Base-by-base conservation (phyloP, 2,329 filamentous ascomycete genomes). In the Malbranchea cinnamomea region DNA sequence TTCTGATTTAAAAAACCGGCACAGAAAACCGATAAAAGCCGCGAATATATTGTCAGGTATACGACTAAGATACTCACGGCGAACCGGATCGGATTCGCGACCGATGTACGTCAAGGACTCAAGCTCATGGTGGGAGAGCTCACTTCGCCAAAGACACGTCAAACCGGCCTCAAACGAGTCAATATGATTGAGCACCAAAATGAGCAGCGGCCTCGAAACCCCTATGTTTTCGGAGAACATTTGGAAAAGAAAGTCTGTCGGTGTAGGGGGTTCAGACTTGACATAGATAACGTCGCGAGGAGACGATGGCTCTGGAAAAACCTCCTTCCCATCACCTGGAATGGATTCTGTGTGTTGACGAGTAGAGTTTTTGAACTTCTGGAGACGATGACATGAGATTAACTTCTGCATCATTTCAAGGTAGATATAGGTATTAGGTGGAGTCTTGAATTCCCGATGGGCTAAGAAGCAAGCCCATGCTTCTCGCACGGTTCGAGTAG, bases 391-490 rank as follows among this genome's bases (percentile, higher is more conserved):
- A 18, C 54, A 46, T 35, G 56, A 53, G 6, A 64, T 48, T 10
- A 76, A 45, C 39, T 72, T 74, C 35, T 64, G 58, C 15, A 68
- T 61, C 59, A 75, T 72, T 20, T 65, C 68, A 30, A 61, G 49
- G 36, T 70, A 71, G 2, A 71, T 55, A 15, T 52, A 46, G 17
- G 36, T 37, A 31, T 52, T 48, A n/a, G 50, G 42, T 6, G 45
- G 47, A 20, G 52, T 40, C 6, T 45, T 48, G 9, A 54, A 50
- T 13, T 62, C 54, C 43, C 70, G 59, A 36, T 63, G 71, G 4
- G 67, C 61, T 23, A 72, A 48, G 44, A 74, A 77, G 37, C 67
- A 71, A 13, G 71, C 70, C 72, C 72, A 77, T 4, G 72, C 71
- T 51, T 77, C 71, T 36, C 68, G 61, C 26, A 68, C 50, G 3